Evolutionary conservation across 2,329 filamentous ascomycete species (phyloP).

Genomic region (Microthyrium microscopicum): DNA sequence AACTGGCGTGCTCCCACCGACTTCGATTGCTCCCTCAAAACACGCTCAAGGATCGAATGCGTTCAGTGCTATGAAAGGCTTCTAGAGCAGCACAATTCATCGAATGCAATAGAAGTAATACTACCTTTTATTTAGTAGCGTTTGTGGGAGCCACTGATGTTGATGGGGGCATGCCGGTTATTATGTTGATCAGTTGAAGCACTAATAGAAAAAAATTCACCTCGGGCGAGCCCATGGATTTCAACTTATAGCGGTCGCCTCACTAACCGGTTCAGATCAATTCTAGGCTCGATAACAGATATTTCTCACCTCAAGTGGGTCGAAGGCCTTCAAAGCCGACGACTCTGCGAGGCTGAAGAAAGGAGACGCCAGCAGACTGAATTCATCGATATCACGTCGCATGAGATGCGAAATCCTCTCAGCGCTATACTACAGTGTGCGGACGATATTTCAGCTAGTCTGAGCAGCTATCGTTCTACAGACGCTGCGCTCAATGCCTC

Average conservation of each 20-base stretch:
- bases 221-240: background rate
- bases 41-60: too few species aligned
- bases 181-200: constrained; percentile 17
- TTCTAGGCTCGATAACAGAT: constrained; percentile 7
- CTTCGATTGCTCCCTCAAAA: too few species aligned
- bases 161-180: too few species aligned
- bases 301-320: constrained; percentile 8
- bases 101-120: constrained; percentile 12
- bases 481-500: constrained; percentile 6
- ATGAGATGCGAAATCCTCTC: constrained; percentile 11
- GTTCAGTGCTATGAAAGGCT: too few species aligned
- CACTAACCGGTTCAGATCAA: constrained; percentile 13
- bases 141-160: constrained; percentile 9
- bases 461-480: background rate
- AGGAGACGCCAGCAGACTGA: constrained; percentile 5
- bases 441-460: constrained; percentile 9
- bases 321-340: constrained; percentile 4
- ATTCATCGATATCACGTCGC: constrained; percentile 12
- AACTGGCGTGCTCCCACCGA: too few species aligned
- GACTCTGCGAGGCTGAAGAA: constrained; percentile 5
- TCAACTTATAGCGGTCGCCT: too few species aligned
- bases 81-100: too few species aligned
- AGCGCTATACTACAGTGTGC: constrained; percentile 8
- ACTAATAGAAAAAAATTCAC: constrained; percentile 10
- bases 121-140: too few species aligned